A percentile compares a stretch with the other conserved stretches of the same genome.
These are phyloP conservation scores for Hanseniaspora occidentalis DNA, from an alignment of 805 yeast species.

Conservation along the genomic window DNA sequence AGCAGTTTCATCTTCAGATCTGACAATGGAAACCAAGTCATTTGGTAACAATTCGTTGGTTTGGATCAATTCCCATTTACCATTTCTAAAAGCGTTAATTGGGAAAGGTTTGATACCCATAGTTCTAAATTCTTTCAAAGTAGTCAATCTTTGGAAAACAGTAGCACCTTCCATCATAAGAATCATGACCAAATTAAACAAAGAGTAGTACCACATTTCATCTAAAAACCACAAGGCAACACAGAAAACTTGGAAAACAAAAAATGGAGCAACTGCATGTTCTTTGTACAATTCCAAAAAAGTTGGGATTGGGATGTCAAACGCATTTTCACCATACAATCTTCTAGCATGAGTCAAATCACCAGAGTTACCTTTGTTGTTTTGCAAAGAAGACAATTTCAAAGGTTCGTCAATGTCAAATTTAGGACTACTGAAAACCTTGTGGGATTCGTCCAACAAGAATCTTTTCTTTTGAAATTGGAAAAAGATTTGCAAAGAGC, in stretches of 20 bases:
- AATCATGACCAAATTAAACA: slow-evolving; percentile 84
- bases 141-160: slow-evolving; percentile 88
- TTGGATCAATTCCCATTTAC: slow-evolving; percentile 54
- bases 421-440: slow-evolving; percentile 66
- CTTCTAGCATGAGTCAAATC: slow-evolving; percentile 38
- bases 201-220: slow-evolving; percentile 91
- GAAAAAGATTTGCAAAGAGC: slow-evolving; percentile 56
- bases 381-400: slow-evolving; percentile 40
- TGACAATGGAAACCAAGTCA: slow-evolving; percentile 74
- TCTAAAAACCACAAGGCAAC: slow-evolving; percentile 94
- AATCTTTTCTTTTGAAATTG: slow-evolving; percentile 88
- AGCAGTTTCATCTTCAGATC: slow-evolving; percentile 86
- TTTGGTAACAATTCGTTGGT: slow-evolving; percentile 80
- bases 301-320: slow-evolving; percentile 92
- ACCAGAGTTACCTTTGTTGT: slow-evolving; percentile 41
- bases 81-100: slow-evolving; percentile 58
- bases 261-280: slow-evolving; percentile 97
- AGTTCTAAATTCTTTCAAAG: slow-evolving; percentile 89
- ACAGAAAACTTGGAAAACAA: slow-evolving; percentile 92
- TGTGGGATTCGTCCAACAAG: slow-evolving; percentile 40
- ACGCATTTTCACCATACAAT: slow-evolving; percentile 71
- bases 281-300: slow-evolving; percentile 85
- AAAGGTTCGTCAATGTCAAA: slow-evolving; percentile 52
- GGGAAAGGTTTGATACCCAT: slow-evolving; percentile 94
- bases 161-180: slow-evolving; percentile 88